Evolutionary conservation across 768 basidiomycete species (phyloP).

Genomic region (Tulasnella sp.): DNA sequence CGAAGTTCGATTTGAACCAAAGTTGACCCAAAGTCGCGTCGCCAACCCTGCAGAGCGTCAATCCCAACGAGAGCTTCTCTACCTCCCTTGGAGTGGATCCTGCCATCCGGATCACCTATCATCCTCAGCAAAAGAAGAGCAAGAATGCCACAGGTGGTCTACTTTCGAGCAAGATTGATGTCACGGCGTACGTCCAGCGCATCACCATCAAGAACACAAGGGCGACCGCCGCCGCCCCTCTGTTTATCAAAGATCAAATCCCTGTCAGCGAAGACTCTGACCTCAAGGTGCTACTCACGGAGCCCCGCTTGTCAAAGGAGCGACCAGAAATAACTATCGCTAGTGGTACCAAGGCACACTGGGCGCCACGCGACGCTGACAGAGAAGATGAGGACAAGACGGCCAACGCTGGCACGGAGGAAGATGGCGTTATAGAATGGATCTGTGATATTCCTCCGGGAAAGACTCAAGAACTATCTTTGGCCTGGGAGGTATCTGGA

Average conservation of each 20-base stretch:
- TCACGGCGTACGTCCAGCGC: conserved; percentile 17
- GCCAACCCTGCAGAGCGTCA: not conserved
- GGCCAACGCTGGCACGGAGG: not conserved
- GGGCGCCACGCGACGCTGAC: not conserved
- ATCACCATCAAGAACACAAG: conserved; percentile 23
- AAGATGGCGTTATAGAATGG: conserved; percentile 8
- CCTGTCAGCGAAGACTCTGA: conserved; percentile 20
- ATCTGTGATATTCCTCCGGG: conserved; percentile 4
- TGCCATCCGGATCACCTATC: conserved; percentile 23
- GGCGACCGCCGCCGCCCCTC: not conserved
- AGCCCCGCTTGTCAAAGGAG: conserved; percentile 18
- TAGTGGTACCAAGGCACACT: conserved; percentile 3
- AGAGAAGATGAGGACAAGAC: not conserved
- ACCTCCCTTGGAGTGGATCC: conserved; percentile 24
- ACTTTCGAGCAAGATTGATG: conserved; percentile 17
- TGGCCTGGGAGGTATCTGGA: not conserved
- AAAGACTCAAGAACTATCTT: not conserved
- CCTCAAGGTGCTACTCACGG: conserved; percentile 18
- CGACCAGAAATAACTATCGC: not conserved
- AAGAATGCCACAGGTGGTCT: not conserved
- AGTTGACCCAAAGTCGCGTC: not conserved
- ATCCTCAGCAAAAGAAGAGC: conserved; percentile 16
- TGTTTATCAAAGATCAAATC: conserved; percentile 22
- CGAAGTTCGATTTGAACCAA: not conserved
- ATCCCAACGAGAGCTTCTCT: conserved; percentile 19